A percentile compares a stretch with the other conserved stretches of the same genome.
These are phyloP conservation scores for Xylaria sp. DNA, from an alignment of 2,329 filamentous ascomycete genomes.

Conservation along the genomic window DNA sequence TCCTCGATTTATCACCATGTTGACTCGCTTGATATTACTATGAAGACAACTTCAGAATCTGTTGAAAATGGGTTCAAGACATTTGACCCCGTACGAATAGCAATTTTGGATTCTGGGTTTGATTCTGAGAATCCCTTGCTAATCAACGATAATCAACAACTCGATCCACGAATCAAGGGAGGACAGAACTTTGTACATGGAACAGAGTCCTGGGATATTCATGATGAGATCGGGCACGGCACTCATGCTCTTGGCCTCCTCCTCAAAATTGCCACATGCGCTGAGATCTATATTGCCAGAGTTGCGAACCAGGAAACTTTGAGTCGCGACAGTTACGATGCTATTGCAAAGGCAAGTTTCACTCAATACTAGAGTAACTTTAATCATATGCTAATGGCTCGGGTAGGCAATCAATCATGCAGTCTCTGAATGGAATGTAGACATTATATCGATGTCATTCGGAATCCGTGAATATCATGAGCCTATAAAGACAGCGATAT, in stretches of 20 bases:
- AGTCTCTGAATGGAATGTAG: constrained; percentile 10
- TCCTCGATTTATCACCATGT: constrained; percentile 14
- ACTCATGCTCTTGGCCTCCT: constrained; percentile 18
- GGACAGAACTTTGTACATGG: constrained; percentile 6
- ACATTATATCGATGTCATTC: constrained; percentile 29
- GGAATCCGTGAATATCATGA: constrained; percentile 10
- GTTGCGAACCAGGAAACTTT: constrained; percentile 9
- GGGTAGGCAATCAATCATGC: constrained; percentile 14
- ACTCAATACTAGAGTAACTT: not conserved
- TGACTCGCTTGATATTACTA: not conserved
- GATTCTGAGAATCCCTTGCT: constrained; percentile 15
- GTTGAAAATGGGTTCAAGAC: not conserved
- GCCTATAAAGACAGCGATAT: not conserved
- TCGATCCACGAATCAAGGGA: constrained; percentile 1
- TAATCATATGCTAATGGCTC: not conserved
- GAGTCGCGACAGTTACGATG: not conserved
- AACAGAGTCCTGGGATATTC: not conserved
- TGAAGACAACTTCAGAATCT: not conserved
- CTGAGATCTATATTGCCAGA: constrained; percentile 21
- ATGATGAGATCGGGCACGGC: constrained; percentile 17
- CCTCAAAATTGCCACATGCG: constrained; percentile 2
- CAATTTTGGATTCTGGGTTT: constrained; percentile 16
- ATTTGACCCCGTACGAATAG: constrained; percentile 19
- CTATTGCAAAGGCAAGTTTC: constrained; percentile 1
- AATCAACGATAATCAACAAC: not conserved